These are phyloP conservation scores for Zymoseptoria ardabiliae DNA, from an alignment of 2,329 filamentous ascomycete genomes.

Conservation along the genomic window DNA sequence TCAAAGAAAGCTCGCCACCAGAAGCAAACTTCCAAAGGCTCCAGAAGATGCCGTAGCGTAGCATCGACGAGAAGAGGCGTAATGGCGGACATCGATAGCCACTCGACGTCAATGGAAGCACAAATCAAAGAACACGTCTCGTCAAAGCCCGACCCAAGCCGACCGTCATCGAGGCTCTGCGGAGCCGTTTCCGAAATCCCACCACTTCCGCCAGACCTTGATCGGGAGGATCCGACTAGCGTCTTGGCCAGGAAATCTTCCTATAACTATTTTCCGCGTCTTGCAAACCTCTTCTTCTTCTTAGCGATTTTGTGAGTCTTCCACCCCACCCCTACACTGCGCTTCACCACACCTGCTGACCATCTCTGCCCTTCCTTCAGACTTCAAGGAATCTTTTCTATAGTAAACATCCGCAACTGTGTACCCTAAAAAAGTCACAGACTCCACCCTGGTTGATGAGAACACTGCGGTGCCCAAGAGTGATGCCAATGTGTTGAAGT, in stretches of 20 bases:
- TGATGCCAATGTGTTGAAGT: conserved; percentile 26
- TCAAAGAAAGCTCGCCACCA: background rate
- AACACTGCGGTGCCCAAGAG: conserved; percentile 29
- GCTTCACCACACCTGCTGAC: conserved; percentile 1
- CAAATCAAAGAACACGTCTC: background rate
- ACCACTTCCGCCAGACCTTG: background rate
- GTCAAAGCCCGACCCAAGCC: background rate
- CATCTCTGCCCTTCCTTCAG: conserved; percentile 19
- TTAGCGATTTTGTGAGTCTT: conserved; percentile 4
- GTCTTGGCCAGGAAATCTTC: conserved; percentile 1
- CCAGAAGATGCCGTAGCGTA: no score
- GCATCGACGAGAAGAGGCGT: no score
- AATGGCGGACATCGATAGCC: background rate
- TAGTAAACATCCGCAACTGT: conserved; percentile 92
- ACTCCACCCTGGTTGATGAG: conserved; percentile 31
- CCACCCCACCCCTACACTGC: conserved; percentile 7
- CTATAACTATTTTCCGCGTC: background rate
- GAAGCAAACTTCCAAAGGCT: background rate
- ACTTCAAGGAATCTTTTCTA: conserved; percentile 83
- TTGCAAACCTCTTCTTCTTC: background rate
- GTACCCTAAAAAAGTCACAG: conserved; percentile 78
- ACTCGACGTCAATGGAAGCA: background rate
- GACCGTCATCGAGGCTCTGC: background rate
- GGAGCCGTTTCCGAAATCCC: background rate
- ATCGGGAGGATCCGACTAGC: background rate